Evolutionary conservation across 129 eudicot genomes (phyloP), one percentile per base, ranked within the genome.

Genomic region (Artemisia tridentata): DNA sequence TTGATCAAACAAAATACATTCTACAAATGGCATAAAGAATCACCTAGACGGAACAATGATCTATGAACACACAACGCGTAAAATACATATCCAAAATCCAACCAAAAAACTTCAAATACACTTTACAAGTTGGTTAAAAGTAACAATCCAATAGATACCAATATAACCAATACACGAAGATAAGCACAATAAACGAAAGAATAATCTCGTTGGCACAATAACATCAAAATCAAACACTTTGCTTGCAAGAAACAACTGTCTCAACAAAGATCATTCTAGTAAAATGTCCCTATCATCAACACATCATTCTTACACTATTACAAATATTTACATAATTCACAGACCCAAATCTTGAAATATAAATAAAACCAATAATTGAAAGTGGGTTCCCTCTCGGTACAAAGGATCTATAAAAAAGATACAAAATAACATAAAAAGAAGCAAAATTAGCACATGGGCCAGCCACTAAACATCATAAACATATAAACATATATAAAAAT

Each of bases 221-320:
- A 46, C 11, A 71, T 21, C 81, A 64, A 78, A 78, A 71, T 16
- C 81, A 64, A 78, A 78, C 77, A 78, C 81, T 55, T 71, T 27
- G 67, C 77, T 75, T 78, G 77, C 77, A 78, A 78, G 81, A 62
- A 63, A 71, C 77, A 71, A 53, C 59, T 71, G 58, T 21, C 51
- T 63, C 20, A 54, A 52, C 51, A 2, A 46, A 59, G 55, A 68
- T 38, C 45, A 1, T 38, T 38, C 45, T 50, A 53, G 54, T 48
- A 18, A 23, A 27, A 29, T 68, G 69, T 76, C 80, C 50, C 48
- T 3, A 69, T 76, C 71, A 23, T n/a, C n/a, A 76, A 78, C 72
- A 71, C 72, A 55, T 63, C 72, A 38, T 62, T 62, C 59, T 38
- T 69, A 5, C 16, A 11, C 31, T 19, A 70, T 52, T 27, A 69